phyloP scores from a whole-genome alignment of 2,329 filamentous ascomycete species.

The Colletotrichum falcatum region DNA sequence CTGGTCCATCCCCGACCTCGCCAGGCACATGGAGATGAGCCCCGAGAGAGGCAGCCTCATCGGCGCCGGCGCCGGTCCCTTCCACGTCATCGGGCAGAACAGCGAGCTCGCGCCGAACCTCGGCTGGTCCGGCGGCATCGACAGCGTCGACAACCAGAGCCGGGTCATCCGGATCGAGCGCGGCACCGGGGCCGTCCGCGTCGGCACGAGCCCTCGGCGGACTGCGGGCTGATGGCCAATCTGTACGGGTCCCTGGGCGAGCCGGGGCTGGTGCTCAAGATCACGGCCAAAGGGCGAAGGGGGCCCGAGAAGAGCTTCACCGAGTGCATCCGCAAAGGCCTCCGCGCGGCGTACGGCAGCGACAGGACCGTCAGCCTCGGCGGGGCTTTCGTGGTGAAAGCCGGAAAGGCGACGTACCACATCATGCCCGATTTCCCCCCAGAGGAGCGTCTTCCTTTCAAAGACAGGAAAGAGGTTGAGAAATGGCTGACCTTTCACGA shows the following conservation, averaged over 20 bases:
- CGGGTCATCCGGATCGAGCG: constrained; percentile 46
- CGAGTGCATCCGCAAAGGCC: constrained; percentile 48
- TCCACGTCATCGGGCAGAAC: constrained; percentile 56
- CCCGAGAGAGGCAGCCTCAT: constrained; percentile 49
- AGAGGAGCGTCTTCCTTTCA: constrained; percentile 45
- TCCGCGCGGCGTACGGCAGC: constrained; percentile 48
- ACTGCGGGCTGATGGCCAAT: constrained; percentile 58
- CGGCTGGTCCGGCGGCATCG: constrained; percentile 45
- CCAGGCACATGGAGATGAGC: constrained; percentile 52
- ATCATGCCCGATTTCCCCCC: constrained; percentile 60
- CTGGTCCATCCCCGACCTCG: constrained; percentile 50
- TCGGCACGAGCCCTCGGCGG: constrained; percentile 45
- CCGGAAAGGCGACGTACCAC: constrained; percentile 53
- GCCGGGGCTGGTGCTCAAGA: constrained; percentile 51
- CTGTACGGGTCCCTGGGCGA: constrained; percentile 53
- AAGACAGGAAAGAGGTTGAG: constrained; percentile 46
- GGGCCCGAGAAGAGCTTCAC: constrained; percentile 48
- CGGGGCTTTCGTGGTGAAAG: constrained; percentile 55
- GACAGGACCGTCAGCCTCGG: constrained; percentile 53
- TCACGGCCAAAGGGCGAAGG: constrained; percentile 49
- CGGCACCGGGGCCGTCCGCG: constrained; percentile 41
- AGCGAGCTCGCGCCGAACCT: constrained; percentile 56
- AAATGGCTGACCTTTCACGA: constrained; percentile 56
- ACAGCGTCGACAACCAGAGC: constrained; percentile 46
- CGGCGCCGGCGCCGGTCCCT: constrained; percentile 58